Base-by-base conservation (phyloP, 129 eudicot genomes). In the Chrysanthemum lavandulifolium region DNA sequence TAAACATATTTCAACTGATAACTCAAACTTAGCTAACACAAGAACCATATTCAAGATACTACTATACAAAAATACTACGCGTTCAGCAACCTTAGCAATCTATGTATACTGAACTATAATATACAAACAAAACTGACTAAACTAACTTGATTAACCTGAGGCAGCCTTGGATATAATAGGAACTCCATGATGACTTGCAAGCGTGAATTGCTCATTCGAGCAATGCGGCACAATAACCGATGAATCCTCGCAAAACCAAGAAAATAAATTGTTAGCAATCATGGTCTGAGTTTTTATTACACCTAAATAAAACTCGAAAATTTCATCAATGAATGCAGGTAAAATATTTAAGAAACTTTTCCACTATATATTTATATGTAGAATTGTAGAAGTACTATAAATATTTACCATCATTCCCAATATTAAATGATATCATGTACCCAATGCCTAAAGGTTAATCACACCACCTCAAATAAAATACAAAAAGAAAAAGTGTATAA, bases 171-270 rank as follows among this genome's bases (percentile, higher is more conserved):
- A 50, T 25, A 53, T 63, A 27, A 69, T 50, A 55, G 91, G 88
- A 21, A 74, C 70, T 72, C 80, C 75, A 73, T 84, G 90, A 52
- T 80, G 77, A 6, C 73, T 69, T 15, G 77, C 76, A 70, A 90
- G 78, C 78, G 65, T 23, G n/a, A 86, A 54, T 10, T 90, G 67
- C 90, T 94, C 98, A 94, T 78, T 36, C 80, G 76, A 4, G 96
- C 85, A 79, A 94, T 71, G 72, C 86, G 98, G 72, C 80, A 74
- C 85, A 90, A 61, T 3, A 94, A 83, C 19, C 74, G 74, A 60
- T 73, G 50, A 43, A 94, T 94, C 76, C 71, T 94, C 98, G 89
- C 91, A 82, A 31, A 67, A 57, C 51, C 59, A 68, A n/a, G 1
- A 60, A 67, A 9, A 2, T 3, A n/a, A 62, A 77, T 2, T 5